A percentile compares a stretch with the other conserved stretches of the same genome.
Conservation (phyloP, 805 yeast species). For the Priceomyces carsonii region DNA sequence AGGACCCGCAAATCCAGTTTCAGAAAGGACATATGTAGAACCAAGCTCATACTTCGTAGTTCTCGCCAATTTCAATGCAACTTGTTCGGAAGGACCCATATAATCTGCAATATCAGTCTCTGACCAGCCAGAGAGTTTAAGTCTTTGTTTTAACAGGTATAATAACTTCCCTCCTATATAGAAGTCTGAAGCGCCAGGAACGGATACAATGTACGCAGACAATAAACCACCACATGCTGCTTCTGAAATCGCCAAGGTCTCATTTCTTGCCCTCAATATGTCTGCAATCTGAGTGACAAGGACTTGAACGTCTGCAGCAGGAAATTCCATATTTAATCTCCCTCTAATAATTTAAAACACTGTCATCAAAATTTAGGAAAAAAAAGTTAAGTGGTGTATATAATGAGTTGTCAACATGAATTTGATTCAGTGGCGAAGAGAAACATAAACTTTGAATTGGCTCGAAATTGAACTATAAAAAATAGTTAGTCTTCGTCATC, state of each 20-base stretch:
- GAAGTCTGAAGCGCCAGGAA: constrained; percentile 83
- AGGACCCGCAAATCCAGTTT: constrained; percentile 90
- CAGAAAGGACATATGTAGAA: constrained; percentile 77
- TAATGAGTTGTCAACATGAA: too few species aligned
- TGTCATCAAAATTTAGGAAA: too few species aligned
- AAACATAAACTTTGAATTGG: too few species aligned
- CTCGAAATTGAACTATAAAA: too few species aligned
- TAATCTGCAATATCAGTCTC: constrained; percentile 66
- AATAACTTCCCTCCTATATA: constrained; percentile 84
- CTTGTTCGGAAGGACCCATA: constrained; percentile 80
- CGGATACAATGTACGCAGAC: constrained; percentile 76
- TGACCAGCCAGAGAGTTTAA: constrained; percentile 79
- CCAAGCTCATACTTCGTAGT: constrained; percentile 80
- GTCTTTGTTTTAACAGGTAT: constrained; percentile 72
- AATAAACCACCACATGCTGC: constrained; percentile 90
- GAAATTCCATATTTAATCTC: constrained; percentile 42
- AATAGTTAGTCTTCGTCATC: too few species aligned
- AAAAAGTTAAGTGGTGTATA: too few species aligned
- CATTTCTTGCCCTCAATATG: constrained; percentile 50
- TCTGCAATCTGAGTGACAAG: constrained; percentile 60
- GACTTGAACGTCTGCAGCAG: constrained; percentile 54
- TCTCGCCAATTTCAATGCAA: constrained; percentile 74
- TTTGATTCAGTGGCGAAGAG: too few species aligned
- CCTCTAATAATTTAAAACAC: too few species aligned
- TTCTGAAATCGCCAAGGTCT: constrained; percentile 79